Evolutionary conservation across 257 asterid species (phyloP).

Genomic region (Plectranthus barbatus): DNA sequence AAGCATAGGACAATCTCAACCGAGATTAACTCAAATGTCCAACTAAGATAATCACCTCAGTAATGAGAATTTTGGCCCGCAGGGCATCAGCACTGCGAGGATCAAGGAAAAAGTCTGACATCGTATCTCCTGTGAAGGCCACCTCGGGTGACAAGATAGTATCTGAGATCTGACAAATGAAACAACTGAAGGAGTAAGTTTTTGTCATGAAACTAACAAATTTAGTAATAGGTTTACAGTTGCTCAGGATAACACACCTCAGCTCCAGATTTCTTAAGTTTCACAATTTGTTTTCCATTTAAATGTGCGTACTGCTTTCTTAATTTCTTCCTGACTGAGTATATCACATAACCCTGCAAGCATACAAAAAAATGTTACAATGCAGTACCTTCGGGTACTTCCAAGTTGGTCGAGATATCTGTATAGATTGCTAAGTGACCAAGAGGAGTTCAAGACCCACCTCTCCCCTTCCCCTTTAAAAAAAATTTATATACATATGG

Average conservation of each 20-base stretch:
- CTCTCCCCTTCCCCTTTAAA: no score
- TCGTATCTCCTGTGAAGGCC: conserved; percentile 96
- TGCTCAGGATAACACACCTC: conserved; percentile 39
- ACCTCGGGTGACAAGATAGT: conserved; percentile 85
- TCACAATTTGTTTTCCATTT: conserved; percentile 87
- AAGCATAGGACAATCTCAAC: background rate
- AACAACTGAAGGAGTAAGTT: conserved; percentile 2
- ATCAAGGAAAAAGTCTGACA: conserved; percentile 66
- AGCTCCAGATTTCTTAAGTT: conserved; percentile 88
- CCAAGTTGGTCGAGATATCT: no score
- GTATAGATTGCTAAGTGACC: no score
- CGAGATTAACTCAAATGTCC: background rate
- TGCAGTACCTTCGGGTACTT: background rate
- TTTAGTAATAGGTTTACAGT: background rate
- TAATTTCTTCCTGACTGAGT: conserved; percentile 83
- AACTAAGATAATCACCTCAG: conserved; percentile 52
- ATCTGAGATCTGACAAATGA: conserved; percentile 66
- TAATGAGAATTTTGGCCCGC: conserved; percentile 89
- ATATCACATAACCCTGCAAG: conserved; percentile 85
- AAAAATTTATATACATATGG: background rate
- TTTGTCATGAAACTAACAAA: background rate
- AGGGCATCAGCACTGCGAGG: conserved; percentile 91
- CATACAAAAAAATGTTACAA: background rate
- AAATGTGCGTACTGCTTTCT: conserved; percentile 82
- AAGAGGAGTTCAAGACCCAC: no score